Conservation (phyloP, 495 filamentous ascomycete genomes). For the Lophiotrema nucula region DNA sequence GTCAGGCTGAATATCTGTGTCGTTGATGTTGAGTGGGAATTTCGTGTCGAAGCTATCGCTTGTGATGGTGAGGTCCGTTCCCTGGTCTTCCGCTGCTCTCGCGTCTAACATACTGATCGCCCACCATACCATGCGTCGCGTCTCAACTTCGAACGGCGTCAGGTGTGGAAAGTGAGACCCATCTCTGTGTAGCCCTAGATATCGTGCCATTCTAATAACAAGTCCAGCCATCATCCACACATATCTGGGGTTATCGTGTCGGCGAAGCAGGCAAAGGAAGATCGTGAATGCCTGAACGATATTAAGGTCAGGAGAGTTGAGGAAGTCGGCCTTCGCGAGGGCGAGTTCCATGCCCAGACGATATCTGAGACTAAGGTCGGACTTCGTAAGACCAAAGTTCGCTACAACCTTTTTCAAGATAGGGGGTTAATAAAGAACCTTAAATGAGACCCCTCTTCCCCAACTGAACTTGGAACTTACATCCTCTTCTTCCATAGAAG, state of each 20-base stretch:
- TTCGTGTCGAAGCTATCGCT: slow-evolving; percentile 46
- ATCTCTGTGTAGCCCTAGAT: slow-evolving; percentile 33
- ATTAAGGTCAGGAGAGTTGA: slow-evolving; percentile 39
- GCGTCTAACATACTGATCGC: slow-evolving; percentile 21
- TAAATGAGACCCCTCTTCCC: no score
- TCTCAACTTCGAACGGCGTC: slow-evolving; percentile 26
- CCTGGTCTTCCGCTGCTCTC: slow-evolving; percentile 43
- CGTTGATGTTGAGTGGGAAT: slow-evolving; percentile 34
- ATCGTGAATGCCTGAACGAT: slow-evolving; percentile 52
- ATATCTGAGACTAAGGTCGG: slow-evolving; percentile 52
- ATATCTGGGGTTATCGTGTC: slow-evolving; percentile 50
- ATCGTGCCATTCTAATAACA: slow-evolving; percentile 26
- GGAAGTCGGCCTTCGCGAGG: slow-evolving; percentile 56
- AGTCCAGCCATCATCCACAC: slow-evolving; percentile 54
- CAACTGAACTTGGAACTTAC: no score
- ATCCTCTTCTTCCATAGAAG: no score
- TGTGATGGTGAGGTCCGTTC: slow-evolving; percentile 45
- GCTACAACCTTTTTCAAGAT: slow-evolving; percentile 48
- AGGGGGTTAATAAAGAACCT: no score
- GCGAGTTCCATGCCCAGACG: slow-evolving; percentile 55
- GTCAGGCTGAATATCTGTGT: slow-evolving; percentile 23
- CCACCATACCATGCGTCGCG: slow-evolving; percentile 30
- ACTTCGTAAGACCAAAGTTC: slow-evolving; percentile 53
- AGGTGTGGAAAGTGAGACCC: slow-evolving; percentile 18
- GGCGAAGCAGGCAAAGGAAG: slow-evolving; percentile 50